phyloP scores from a whole-genome alignment of 164 flowering plant genomes.

The Hamamelis virginiana region DNA sequence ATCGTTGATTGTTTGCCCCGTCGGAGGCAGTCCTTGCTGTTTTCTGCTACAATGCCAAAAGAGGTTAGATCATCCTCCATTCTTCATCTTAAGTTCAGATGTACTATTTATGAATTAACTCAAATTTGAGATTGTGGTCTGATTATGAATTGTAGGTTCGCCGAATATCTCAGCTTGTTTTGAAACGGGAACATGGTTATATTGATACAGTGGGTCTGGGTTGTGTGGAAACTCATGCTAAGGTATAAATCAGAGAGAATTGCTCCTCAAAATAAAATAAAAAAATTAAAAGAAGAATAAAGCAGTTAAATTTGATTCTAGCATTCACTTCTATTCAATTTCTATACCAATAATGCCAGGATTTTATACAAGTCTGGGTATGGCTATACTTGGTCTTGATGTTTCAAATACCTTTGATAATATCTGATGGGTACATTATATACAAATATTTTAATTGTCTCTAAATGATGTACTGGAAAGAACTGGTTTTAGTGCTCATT shows the following conservation, averaged over 20 bases:
- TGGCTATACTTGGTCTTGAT: not conserved
- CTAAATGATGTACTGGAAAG: not conserved
- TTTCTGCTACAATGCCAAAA: conserved; percentile 88
- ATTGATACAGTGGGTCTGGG: conserved; percentile 76
- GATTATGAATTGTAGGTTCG: conserved; percentile 62
- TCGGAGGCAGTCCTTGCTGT: conserved; percentile 78
- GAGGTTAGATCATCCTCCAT: conserved; percentile 53
- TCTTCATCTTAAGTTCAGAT: not conserved
- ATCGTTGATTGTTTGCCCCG: conserved; percentile 95
- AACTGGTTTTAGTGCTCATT: not conserved
- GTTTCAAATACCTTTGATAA: not conserved
- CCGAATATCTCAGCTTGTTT: conserved; percentile 84
- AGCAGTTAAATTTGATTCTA: not conserved
- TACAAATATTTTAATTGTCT: not conserved
- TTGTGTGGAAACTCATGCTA: conserved; percentile 58
- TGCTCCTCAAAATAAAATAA: too few relatives aligned
- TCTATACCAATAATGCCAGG: not conserved
- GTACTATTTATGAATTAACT: not conserved
- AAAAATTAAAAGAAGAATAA: too few relatives aligned
- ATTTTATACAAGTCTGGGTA: not conserved
- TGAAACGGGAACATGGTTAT: conserved; percentile 76
- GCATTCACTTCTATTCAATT: not conserved
- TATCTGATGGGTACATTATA: not conserved
- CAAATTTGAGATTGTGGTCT: not conserved
- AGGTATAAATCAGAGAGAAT: conserved; percentile 46